Evolutionary conservation across 2,329 filamentous ascomycete genomes (phyloP), one percentile per base, ranked within the genome.

Genomic region (Plenodomus tracheiphilus): DNA sequence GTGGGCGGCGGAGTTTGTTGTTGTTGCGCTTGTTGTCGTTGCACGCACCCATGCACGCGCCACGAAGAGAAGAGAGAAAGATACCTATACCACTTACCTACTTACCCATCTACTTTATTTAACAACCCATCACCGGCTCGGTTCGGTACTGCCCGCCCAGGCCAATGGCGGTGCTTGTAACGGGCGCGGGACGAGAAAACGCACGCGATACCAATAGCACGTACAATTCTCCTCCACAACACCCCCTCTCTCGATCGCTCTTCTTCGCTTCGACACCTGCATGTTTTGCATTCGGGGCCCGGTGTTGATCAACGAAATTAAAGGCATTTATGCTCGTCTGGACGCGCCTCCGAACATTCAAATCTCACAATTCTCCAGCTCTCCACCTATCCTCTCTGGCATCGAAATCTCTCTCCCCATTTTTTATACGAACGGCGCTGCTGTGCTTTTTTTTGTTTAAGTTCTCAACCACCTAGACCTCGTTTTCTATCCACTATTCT

Each of bases 191-290:
- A 53, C 51, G 49, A 52, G 53, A 50, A 60, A 52, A 64, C 59
- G 57, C 49, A 55, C 59, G 59, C 62, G 65, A 66, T 69, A 67
- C 65, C 62, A 61, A 64, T 66, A 65, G 63, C 63, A 68, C 62
- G 53, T 68, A 65, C 65, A 65, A 56, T 59, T 62, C 59, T 58
- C 66, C 61, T 61, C 57, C 58, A 56, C 49, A 34, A 53, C 42
- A 56, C 58, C 46, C 41, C 53, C 46, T 52, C 40, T 21, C 37
- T 38, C 40, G 36, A 47, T 48, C 42, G 35, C 37, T 37, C 22
- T 46, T n/a, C 53, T 60, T 56, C 45, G 42, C 52, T 62, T 64
- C 56, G 55, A 58, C 54, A 56, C 56, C 53, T 62, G 49, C 43
- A 59, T 62, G 62, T 49, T 53, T 61, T 49, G 50, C 55, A 47